phyloP scores from a whole-genome alignment of 805 yeast species.

The Yarrowia sp. region DNA sequence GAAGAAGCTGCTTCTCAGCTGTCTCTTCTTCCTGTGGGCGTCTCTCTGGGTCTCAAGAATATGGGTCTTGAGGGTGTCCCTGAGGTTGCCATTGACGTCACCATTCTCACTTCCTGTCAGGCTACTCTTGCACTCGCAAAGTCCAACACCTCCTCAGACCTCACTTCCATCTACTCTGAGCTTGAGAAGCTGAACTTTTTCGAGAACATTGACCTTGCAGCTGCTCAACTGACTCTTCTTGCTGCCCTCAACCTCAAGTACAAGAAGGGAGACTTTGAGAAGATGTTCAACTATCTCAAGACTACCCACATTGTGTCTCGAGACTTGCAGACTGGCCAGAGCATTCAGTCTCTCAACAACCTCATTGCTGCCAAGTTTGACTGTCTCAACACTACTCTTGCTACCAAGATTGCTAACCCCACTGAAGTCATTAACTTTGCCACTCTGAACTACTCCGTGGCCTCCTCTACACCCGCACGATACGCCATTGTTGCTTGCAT shows the following conservation, averaged over 20 bases:
- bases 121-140: slow-evolving; percentile 19
- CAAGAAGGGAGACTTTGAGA: slow-evolving; percentile 17
- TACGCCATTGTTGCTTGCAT: slow-evolving; percentile 30
- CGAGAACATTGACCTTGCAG: slow-evolving; percentile 8
- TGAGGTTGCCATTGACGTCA: neutral
- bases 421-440: slow-evolving; percentile 20
- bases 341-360: neutral
- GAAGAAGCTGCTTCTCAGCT: slow-evolving; percentile 25
- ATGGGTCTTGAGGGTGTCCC: slow-evolving; percentile 19
- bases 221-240: slow-evolving; percentile 29
- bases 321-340: neutral
- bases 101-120: slow-evolving; percentile 11
- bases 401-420: neutral
- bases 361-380: slow-evolving; percentile 29
- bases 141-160: neutral
- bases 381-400: slow-evolving; percentile 24
- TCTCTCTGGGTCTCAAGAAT: slow-evolving; percentile 23
- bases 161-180: neutral
- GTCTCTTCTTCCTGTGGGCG: slow-evolving; percentile 5
- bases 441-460: slow-evolving; percentile 28
- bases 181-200: slow-evolving; percentile 12
- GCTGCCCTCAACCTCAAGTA: slow-evolving; percentile 21
- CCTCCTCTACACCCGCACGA: slow-evolving; percentile 15
- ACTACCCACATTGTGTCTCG: slow-evolving; percentile 2
- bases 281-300: slow-evolving; percentile 1